These are phyloP conservation scores for Kalmanozyma brasiliensis DNA, from an alignment of 1,284 basidiomycete genomes.

Conservation along the genomic window DNA sequence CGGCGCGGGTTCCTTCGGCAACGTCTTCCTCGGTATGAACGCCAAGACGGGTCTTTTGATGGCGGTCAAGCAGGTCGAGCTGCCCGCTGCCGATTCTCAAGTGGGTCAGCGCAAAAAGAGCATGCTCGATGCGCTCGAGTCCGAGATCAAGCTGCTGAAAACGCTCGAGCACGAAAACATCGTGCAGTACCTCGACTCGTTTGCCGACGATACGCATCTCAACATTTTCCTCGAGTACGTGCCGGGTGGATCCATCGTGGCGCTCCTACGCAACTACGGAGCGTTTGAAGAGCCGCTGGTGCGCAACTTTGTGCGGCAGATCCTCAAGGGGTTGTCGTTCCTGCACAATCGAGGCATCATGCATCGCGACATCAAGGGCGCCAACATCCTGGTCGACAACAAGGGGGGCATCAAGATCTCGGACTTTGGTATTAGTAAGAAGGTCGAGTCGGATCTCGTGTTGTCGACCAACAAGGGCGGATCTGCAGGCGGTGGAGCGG, in stretches of 20 bases:
- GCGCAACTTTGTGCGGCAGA: conserved; percentile 93
- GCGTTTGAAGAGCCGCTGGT: conserved; percentile 96
- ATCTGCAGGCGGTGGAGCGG: conserved; percentile 7
- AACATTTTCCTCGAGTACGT: conserved; percentile 99
- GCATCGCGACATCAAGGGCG: conserved; percentile 98
- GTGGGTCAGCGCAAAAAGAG: conserved; percentile 93
- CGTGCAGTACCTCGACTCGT: conserved; percentile 83
- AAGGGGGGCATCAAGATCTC: conserved; percentile 98
- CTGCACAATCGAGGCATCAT: conserved; percentile 95
- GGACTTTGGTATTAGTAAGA: conserved; percentile 99
- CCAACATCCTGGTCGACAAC: conserved; percentile 97
- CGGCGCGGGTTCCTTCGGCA: conserved; percentile 77
- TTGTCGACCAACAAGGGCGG: conserved; percentile 38
- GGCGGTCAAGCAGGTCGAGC: conserved; percentile 99
- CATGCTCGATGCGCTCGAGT: conserved; percentile 93
- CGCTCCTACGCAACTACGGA: conserved; percentile 90
- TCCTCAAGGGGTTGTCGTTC: conserved; percentile 88
- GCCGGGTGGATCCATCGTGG: conserved; percentile 94
- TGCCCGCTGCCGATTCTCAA: conserved; percentile 84
- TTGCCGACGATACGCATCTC: conserved; percentile 72
- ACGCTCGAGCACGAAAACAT: conserved; percentile 96
- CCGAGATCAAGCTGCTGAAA: conserved; percentile 95
- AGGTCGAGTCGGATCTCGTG: conserved; percentile 80
- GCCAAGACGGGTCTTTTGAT: conserved; percentile 90
- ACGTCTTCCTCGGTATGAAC: conserved; percentile 88